Conservation (phyloP, 306 rosid species). For the Begonia peltatifolia region DNA sequence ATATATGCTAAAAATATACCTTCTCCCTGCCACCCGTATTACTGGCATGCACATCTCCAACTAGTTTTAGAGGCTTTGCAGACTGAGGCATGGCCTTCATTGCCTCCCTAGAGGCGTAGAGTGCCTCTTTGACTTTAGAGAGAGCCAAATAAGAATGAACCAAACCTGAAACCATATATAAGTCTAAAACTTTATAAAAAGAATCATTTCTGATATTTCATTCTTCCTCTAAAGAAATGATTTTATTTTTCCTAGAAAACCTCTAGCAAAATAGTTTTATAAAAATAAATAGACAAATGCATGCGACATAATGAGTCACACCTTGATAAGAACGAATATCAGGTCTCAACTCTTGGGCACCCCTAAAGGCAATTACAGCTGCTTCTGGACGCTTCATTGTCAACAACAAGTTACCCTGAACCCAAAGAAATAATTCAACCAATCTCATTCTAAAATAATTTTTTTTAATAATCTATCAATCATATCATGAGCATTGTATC, state of each 20-base stretch:
- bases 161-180: slow-evolving; percentile 51
- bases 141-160: slow-evolving; percentile 87
- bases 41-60: slow-evolving; percentile 95
- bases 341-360: slow-evolving; percentile 94
- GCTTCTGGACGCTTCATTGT: slow-evolving; percentile 73
- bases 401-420: slow-evolving; percentile 74
- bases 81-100: slow-evolving; percentile 99
- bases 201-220: slow-evolving; percentile 6
- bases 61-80: slow-evolving; percentile 92
- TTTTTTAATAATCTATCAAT: not conserved
- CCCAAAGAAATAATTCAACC: slow-evolving; percentile 4
- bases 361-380: slow-evolving; percentile 84
- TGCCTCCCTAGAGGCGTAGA: slow-evolving; percentile 95
- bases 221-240: slow-evolving; percentile 2
- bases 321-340: slow-evolving; percentile 99
- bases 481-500: not conserved
- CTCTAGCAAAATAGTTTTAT: slow-evolving; percentile 5
- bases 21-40: slow-evolving; percentile 90
- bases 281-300: slow-evolving; percentile 6
- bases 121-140: slow-evolving; percentile 82
- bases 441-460: not conserved
- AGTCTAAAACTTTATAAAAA: slow-evolving; percentile 13
- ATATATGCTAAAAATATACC: slow-evolving; percentile 24
- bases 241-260: too few relatives aligned
- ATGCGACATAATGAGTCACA: slow-evolving; percentile 19